Conservation (phyloP, 441 rosid genomes). For the Pelargonium fulgidum region DNA sequence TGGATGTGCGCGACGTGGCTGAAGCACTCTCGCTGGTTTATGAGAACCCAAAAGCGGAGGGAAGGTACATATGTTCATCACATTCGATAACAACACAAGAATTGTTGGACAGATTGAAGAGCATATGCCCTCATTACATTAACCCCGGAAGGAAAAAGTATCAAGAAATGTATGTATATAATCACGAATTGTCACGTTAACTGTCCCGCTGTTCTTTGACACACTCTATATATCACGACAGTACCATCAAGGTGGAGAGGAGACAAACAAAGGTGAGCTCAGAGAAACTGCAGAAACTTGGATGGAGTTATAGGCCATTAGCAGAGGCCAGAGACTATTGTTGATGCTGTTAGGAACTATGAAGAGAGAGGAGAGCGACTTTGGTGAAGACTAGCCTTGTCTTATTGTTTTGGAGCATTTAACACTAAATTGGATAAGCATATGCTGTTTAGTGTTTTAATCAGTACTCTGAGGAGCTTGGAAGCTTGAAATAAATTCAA, state of each 20-base stretch:
- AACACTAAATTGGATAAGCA: no score
- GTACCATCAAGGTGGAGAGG: constrained; percentile 16
- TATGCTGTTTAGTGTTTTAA: no score
- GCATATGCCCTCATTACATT: constrained; percentile 37
- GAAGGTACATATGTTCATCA: constrained; percentile 34
- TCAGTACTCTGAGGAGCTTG: no score
- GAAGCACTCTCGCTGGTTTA: constrained; percentile 34
- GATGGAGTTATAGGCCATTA: constrained; percentile 42
- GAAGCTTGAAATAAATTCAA: no score
- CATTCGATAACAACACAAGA: constrained; percentile 21
- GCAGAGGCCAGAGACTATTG: constrained; percentile 25
- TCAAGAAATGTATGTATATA: not conserved
- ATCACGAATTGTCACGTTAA: not conserved
- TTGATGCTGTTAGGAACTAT: constrained; percentile 35
- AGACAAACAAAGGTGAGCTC: constrained; percentile 24
- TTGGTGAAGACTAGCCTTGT: no score
- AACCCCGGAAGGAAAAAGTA: constrained; percentile 38
- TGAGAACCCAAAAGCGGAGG: constrained; percentile 30
- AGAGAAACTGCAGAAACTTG: constrained; percentile 36
- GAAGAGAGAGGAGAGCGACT: constrained; percentile 24
- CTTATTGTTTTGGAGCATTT: no score
- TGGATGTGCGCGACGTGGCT: constrained; percentile 39
- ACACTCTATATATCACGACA: constrained; percentile 6
- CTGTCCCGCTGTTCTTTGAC: not conserved
- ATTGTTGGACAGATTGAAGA: constrained; percentile 29